Evolutionary conservation across 352 stramenopile genomes (phyloP), one percentile per base, ranked within the genome.

Genomic region (Thalassiosira hispida): DNA sequence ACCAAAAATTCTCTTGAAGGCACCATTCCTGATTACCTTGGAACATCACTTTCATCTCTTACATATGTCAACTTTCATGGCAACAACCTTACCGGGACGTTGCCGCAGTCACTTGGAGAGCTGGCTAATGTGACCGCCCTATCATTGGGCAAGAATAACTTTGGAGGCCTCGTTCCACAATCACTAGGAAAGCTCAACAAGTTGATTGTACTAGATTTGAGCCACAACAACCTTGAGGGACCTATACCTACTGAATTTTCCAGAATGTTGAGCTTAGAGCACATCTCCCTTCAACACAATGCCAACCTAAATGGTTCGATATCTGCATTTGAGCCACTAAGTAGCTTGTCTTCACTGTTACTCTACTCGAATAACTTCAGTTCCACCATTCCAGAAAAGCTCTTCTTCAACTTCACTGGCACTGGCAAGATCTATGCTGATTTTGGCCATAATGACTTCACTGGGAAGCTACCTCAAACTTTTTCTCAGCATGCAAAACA

Each of bases 251-350:
- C 44, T 18, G 35, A 29, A 31, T 80, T 79, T 62, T 68, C 71
- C 35, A 12, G 40, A 5, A 22, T 86, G 55, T 59, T 56, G 2
- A 77, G 22, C 7, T 49, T 83, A 6, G 20, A 79, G 51, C 27
- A 63, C n/a, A 14, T 86, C 5, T 27, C 65, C 0, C 51, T 86
- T 12, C 46, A 72, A 56, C 23, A 56, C 6, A 83, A 86, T n/a
- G 49, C 20, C 38, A 31, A 62, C 22, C 33, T 85, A 2, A 75
- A 42, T 25, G 77, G 77, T 25, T 40, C 67, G 23, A 73, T 85
- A 14, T 65, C 65, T 31, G 18, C 44, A 18, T 80, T 73, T 62
- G 22, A 29, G 0, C 8, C 66, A n/a, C 71, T 76, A 14, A 25
- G 46, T 20, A 16, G 60, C 8, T 27, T 85, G 31, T 46, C 29